phyloP scores from a whole-genome alignment of 768 basidiomycete genomes.

The Amanita muscaria region DNA sequence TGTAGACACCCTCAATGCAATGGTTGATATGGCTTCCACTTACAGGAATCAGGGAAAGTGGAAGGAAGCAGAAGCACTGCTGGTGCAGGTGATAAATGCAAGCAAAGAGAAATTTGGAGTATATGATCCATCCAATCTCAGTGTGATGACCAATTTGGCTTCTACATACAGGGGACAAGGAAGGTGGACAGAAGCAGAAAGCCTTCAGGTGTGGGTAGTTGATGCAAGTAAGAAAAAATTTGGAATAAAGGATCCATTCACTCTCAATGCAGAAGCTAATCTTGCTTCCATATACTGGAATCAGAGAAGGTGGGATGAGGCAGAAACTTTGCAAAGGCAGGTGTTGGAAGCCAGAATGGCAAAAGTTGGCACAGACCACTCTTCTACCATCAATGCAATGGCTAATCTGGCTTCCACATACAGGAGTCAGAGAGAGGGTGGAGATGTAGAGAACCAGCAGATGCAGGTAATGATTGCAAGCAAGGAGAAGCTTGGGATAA shows the following conservation, averaged over 20 bases:
- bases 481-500: slow-evolving; percentile 3
- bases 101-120: too few species aligned
- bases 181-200: not conserved
- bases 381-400: not conserved
- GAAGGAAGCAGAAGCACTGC: too few species aligned
- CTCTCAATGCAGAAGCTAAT: not conserved
- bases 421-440: too few species aligned
- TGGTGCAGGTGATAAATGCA: too few species aligned
- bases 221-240: not conserved
- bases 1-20: too few species aligned
- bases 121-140: too few species aligned
- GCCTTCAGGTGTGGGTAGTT: not conserved
- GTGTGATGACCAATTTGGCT: slow-evolving; percentile 9
- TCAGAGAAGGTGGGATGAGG: too few species aligned
- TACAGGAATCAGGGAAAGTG: too few species aligned
- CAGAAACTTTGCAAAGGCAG: not conserved
- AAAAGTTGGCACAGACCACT: not conserved
- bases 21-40: too few species aligned
- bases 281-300: not conserved
- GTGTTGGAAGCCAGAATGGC: not conserved
- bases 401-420: too few species aligned
- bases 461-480: slow-evolving; percentile 1
- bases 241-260: not conserved
- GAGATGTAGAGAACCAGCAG: not conserved
- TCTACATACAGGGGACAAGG: slow-evolving; percentile 4